Evolutionary conservation across 2,329 filamentous ascomycete species (phyloP), one percentile per base, ranked within the genome.

Genomic region (Penicillium sp.): DNA sequence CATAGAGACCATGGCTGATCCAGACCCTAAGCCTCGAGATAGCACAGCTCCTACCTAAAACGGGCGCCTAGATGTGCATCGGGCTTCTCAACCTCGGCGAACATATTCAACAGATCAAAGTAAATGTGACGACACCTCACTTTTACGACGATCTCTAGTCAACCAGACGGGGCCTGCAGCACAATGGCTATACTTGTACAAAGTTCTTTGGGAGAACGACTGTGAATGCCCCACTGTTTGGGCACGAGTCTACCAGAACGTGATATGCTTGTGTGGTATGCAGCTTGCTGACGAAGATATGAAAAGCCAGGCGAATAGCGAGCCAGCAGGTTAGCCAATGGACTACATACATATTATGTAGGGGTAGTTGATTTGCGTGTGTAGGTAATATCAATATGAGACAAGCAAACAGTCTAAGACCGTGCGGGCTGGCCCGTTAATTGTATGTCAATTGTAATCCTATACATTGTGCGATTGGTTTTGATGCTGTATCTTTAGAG

Each of bases 361-460:
- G 43, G 42, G 19, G 38, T 22, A 36, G 22, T 36, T 28, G 31
- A 25, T 35, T 35, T 42, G 17, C 30, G 38, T 22, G 26, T 38
- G 35, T 19, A 31, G 12, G 31, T 30, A 30, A 55, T 40, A 37
- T 50, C 38, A 16, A 38, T 37, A 19, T 53, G 38, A 59, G 50
- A 55, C 46, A 41, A 51, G 52, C 59, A 61, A 61, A 61, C 57
- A 53, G 12, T 36, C 19, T 22, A 41, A 55, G 35, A 36, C 46
- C 45, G 5, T 16, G 33, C 31, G 53, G 48, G 53, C 40, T 45
- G 40, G 17, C 19, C 53, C 48, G 35, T 44, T 33, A 26, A 41
- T 28, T 42, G 50, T 44, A 42, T 26, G 11, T 31, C 11, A 31
- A 31, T 31, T 31, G 4, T 14, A 44, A 44, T n/a, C 5, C 12